phyloP scores from a whole-genome alignment of 2,329 filamentous ascomycete species.

The Aspergillus amoenus region DNA sequence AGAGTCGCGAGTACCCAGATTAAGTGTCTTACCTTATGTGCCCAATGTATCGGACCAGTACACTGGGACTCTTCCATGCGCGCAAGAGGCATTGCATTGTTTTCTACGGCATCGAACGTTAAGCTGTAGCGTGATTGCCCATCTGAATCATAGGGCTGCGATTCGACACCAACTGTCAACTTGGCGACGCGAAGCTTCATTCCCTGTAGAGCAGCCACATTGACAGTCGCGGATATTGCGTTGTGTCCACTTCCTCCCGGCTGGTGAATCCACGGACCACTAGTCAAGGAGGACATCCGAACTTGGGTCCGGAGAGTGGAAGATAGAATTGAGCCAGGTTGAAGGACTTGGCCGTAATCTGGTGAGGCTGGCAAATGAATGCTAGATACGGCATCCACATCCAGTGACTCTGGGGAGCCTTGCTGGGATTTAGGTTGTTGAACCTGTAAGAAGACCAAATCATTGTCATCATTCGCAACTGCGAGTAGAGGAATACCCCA shows the following conservation, averaged over 20 bases:
- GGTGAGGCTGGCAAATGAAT: conserved; percentile 17
- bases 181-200: conserved; percentile 29
- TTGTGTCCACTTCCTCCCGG: neutral
- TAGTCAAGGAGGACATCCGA: conserved; percentile 29
- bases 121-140: conserved; percentile 6
- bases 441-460: conserved; percentile 33
- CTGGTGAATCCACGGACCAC: conserved; percentile 33
- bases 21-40: conserved; percentile 27
- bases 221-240: conserved; percentile 19
- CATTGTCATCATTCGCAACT: conserved; percentile 41
- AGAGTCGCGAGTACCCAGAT: neutral
- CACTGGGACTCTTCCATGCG: conserved; percentile 19
- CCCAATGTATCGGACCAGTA: conserved; percentile 34
- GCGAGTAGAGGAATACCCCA: conserved; percentile 39
- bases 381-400: conserved; percentile 27
- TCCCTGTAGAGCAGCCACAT: conserved; percentile 31
- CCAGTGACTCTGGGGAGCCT: conserved; percentile 14
- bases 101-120: conserved; percentile 16
- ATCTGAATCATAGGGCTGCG: neutral
- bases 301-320: conserved; percentile 24
- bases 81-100: conserved; percentile 3
- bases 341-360: conserved; percentile 16
- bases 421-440: conserved; percentile 10
- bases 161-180: conserved; percentile 17
- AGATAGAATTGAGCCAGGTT: conserved; percentile 31